These are phyloP conservation scores for Xylariaceae sp. DNA, from an alignment of 2,329 filamentous ascomycete genomes.

Conservation along the genomic window DNA sequence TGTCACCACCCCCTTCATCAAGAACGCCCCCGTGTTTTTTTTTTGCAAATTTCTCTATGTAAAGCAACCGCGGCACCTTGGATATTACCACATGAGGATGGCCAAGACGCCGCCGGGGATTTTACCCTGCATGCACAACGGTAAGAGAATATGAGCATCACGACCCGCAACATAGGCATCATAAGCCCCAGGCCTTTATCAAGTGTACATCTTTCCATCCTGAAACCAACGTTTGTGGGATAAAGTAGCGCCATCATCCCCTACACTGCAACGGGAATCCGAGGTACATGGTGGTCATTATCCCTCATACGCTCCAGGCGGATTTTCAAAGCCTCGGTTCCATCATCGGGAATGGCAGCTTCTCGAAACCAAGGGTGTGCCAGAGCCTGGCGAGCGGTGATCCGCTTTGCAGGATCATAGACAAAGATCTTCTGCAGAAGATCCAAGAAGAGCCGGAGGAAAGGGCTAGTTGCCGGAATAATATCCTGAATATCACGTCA, in stretches of 20 bases:
- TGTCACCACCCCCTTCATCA: slow-evolving; percentile 24
- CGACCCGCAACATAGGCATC: slow-evolving; percentile 25
- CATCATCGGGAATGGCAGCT: slow-evolving; percentile 58
- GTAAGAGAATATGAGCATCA: slow-evolving; percentile 20
- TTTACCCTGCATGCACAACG: slow-evolving; percentile 18
- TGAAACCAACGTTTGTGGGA: slow-evolving; percentile 20
- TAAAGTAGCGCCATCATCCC: slow-evolving; percentile 14
- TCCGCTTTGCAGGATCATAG: slow-evolving; percentile 61
- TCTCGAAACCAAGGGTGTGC: slow-evolving; percentile 67
- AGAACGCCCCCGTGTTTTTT: slow-evolving; percentile 14
- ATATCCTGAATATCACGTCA: slow-evolving; percentile 52
- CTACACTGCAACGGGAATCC: slow-evolving; percentile 24
- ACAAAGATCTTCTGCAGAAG: slow-evolving; percentile 63
- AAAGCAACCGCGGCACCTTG: slow-evolving; percentile 26
- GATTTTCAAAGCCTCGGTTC: slow-evolving; percentile 64
- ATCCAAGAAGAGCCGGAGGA: slow-evolving; percentile 60
- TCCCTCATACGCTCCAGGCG: slow-evolving; percentile 50
- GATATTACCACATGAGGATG: slow-evolving; percentile 28
- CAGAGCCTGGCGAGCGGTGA: slow-evolving; percentile 62
- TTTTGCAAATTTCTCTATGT: slow-evolving; percentile 28
- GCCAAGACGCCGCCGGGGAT: slow-evolving; percentile 26
- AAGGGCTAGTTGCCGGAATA: slow-evolving; percentile 56
- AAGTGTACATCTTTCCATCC: slow-evolving; percentile 28
- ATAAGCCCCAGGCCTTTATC: slow-evolving; percentile 23
- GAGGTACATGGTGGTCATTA: slow-evolving; percentile 34